A percentile compares a stretch with the other conserved stretches of the same genome.
Conservation (phyloP, 2,329 filamentous ascomycete genomes). For the Aspergillus unguis region DNA sequence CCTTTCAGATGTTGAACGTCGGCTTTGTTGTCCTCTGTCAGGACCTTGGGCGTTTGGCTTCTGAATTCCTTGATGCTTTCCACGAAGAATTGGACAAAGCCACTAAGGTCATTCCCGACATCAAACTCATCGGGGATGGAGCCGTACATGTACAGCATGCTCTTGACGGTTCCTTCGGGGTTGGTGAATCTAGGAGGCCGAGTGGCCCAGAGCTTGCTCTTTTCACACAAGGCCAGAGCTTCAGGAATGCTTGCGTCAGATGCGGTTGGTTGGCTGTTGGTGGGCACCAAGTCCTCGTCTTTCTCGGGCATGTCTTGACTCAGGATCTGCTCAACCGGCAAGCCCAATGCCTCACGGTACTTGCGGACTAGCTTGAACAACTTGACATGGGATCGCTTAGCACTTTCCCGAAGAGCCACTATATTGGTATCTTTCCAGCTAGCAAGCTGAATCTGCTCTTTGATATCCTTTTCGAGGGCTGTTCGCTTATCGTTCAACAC, state of each 20-base stretch:
- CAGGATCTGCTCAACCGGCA: conserved; percentile 65
- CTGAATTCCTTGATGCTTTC: conserved; percentile 69
- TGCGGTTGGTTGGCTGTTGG: conserved; percentile 12
- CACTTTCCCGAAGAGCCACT: conserved; percentile 80
- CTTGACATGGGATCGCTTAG: conserved; percentile 84
- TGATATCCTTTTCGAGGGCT: conserved; percentile 85
- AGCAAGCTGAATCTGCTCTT: conserved; percentile 84
- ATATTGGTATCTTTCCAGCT: conserved; percentile 99
- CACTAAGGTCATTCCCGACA: conserved; percentile 58
- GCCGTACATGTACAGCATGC: conserved; percentile 66
- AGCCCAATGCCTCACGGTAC: conserved; percentile 74
- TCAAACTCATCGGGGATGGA: conserved; percentile 54
- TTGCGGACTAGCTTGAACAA: conserved; percentile 88
- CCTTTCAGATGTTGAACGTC: conserved; percentile 84
- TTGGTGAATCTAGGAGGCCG: conserved; percentile 68
- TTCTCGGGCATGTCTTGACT: conserved; percentile 32
- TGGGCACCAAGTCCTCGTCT: conserved; percentile 28
- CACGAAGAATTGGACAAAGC: conserved; percentile 67
- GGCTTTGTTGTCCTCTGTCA: conserved; percentile 84
- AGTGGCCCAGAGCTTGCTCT: conserved; percentile 35
- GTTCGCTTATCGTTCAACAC: conserved; percentile 64
- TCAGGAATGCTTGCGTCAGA: conserved; percentile 26
- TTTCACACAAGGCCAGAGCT: conserved; percentile 33
- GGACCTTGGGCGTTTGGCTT: conserved; percentile 74
- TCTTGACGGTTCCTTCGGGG: conserved; percentile 63